A percentile compares a stretch with the other conserved stretches of the same genome.
These are phyloP conservation scores for Coemansia sp. DNA, from an alignment of 192 early-diverging fungal genomes.

Conservation along the genomic window DNA sequence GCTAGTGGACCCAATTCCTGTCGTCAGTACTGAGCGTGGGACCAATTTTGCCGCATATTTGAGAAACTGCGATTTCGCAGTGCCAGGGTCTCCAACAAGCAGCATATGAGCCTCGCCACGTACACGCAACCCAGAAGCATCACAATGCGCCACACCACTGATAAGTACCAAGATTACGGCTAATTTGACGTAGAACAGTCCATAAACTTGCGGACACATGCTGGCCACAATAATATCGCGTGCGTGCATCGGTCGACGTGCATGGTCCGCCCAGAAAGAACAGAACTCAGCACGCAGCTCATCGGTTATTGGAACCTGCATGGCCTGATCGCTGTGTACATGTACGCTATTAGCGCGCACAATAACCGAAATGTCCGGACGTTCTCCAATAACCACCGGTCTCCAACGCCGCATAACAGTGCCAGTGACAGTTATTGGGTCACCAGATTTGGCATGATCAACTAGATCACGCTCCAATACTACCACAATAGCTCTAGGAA, in stretches of 20 bases:
- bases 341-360: conserved; percentile 63
- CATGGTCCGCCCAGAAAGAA: conserved; percentile 58
- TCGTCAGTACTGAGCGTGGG: conserved; percentile 70
- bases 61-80: conserved; percentile 78
- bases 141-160: conserved; percentile 63
- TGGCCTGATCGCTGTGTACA: conserved; percentile 61
- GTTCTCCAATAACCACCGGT: conserved; percentile 45
- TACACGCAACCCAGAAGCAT: conserved; percentile 60
- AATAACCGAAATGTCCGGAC: conserved; percentile 63
- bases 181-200: conserved; percentile 67
- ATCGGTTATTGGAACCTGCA: conserved; percentile 52
- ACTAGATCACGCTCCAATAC: conserved; percentile 63
- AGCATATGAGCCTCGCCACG: conserved; percentile 73
- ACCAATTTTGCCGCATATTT: conserved; percentile 65
- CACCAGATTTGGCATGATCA: conserved; percentile 62
- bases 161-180: conserved; percentile 70
- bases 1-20: conserved; percentile 71
- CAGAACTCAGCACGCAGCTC: conserved; percentile 59
- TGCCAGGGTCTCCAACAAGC: conserved; percentile 77
- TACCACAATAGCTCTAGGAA: conserved; percentile 60
- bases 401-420: conserved; percentile 63
- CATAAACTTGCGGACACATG: conserved; percentile 71
- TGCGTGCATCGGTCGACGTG: conserved; percentile 12
- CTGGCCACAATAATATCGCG: conserved; percentile 62
- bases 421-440: conserved; percentile 62